A percentile compares a stretch with the other conserved stretches of the same genome.
Conservation (phyloP, 2,329 filamentous ascomycete species). For the Stagonosporopsis chrysanthemi region DNA sequence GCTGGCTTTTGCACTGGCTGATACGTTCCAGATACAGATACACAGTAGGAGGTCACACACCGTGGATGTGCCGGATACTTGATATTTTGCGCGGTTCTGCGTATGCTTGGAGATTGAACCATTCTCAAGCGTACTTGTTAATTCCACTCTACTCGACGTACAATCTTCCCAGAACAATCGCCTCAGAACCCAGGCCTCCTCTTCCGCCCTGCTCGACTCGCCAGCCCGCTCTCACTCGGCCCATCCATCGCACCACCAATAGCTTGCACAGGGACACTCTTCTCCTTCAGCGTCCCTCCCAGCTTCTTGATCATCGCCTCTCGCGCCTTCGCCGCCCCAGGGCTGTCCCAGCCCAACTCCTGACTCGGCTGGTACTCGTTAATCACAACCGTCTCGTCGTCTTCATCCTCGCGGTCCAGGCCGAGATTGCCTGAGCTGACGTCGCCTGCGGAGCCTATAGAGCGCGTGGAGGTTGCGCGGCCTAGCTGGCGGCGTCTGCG, state of each 20-base stretch:
- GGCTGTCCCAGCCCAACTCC: conserved; percentile 49
- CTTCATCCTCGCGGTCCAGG: conserved; percentile 28
- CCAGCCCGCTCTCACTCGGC: conserved; percentile 30
- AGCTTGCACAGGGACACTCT: conserved; percentile 35
- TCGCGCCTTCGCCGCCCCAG: conserved; percentile 43
- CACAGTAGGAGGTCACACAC: too few species aligned
- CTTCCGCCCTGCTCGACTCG: conserved; percentile 36
- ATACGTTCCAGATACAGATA: too few species aligned
- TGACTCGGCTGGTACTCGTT: conserved; percentile 48
- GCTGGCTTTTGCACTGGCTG: too few species aligned
- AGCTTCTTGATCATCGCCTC: conserved; percentile 48
- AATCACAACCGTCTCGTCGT: conserved; percentile 27
- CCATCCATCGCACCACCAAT: conserved; percentile 48
- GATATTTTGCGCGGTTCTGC: too few species aligned
- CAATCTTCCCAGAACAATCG: background rate
- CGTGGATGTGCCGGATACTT: too few species aligned
- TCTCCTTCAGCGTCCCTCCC: conserved; percentile 44
- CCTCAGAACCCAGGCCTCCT: conserved; percentile 26
- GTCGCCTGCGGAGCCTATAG: conserved; percentile 39
- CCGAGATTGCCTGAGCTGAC: conserved; percentile 28
- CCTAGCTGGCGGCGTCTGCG: conserved; percentile 39
- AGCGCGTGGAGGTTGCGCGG: conserved; percentile 42
- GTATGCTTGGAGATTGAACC: too few species aligned
- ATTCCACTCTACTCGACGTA: background rate
- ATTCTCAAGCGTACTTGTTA: background rate